Conservation (phyloP, 129 eudicot genomes). For the Lonicera japonica region DNA sequence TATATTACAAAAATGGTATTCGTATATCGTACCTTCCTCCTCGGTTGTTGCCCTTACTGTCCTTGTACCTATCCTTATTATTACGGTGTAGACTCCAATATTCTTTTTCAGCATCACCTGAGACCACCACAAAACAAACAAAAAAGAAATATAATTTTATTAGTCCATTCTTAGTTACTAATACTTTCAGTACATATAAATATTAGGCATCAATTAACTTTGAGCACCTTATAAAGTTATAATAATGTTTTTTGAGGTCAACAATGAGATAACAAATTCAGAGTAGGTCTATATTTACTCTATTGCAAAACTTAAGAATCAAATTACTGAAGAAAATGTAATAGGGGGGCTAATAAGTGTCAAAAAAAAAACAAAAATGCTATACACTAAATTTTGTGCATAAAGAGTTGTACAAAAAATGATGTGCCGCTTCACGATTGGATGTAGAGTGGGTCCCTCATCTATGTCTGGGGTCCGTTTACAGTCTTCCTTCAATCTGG, state of each 20-base stretch:
- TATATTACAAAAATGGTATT: too few relatives aligned
- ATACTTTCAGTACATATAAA: too few relatives aligned
- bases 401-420: too few relatives aligned
- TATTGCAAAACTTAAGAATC: not conserved
- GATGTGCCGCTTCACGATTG: too few relatives aligned
- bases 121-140: not conserved
- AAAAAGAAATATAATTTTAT: too few relatives aligned
- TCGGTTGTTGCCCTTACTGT: conserved; percentile 15
- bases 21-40: conserved; percentile 26
- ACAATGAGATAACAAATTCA: not conserved
- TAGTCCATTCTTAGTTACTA: not conserved
- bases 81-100: conserved; percentile 36
- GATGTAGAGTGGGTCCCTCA: too few relatives aligned
- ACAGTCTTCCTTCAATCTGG: too few relatives aligned
- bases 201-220: not conserved
- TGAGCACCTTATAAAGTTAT: not conserved
- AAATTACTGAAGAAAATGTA: too few relatives aligned
- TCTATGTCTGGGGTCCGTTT: too few relatives aligned
- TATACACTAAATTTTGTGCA: too few relatives aligned
- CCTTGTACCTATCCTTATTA: conserved; percentile 14
- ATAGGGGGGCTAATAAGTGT: not conserved
- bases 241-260: not conserved
- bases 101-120: conserved; percentile 54
- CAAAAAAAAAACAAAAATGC: too few relatives aligned
- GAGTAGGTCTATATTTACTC: too few relatives aligned